phyloP scores from a whole-genome alignment of 805 yeast species.

The Starmerella kuoi region DNA sequence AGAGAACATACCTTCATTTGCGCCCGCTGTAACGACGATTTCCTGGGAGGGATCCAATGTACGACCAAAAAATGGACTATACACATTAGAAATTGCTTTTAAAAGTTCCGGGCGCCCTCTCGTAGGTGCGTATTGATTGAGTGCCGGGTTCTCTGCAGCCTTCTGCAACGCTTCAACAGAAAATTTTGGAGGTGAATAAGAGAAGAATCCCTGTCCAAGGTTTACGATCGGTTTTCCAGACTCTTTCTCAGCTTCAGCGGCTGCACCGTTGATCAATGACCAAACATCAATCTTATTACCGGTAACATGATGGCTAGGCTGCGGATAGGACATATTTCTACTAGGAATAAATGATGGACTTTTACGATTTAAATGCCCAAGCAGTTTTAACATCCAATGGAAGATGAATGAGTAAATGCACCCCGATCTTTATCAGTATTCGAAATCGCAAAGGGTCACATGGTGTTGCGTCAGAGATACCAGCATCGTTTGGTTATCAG shows the following conservation, averaged over 20 bases:
- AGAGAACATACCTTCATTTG: conserved; percentile 87
- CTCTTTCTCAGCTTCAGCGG: conserved; percentile 61
- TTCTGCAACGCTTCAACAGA: conserved; percentile 70
- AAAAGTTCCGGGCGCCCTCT: conserved; percentile 71
- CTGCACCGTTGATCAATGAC: conserved; percentile 91
- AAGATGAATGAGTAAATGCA: background rate
- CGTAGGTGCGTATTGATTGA: conserved; percentile 88
- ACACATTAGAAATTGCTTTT: conserved; percentile 55
- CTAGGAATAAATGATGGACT: background rate
- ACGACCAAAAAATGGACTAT: conserved; percentile 54
- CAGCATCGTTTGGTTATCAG: background rate
- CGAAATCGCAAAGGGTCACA: background rate
- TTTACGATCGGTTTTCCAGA: conserved; percentile 71
- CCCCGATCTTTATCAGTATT: background rate
- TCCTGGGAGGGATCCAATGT: conserved; percentile 44
- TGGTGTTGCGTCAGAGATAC: background rate
- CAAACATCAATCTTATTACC: conserved; percentile 57
- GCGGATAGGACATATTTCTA: conserved; percentile 14
- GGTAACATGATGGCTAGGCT: conserved; percentile 17
- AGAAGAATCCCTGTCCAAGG: conserved; percentile 94
- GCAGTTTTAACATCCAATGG: conserved; percentile 5
- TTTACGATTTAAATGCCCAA: background rate
- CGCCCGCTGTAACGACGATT: conserved; percentile 84
- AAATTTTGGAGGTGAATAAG: conserved; percentile 91
- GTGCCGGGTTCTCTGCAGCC: conserved; percentile 59